phyloP scores from a whole-genome alignment of 2,329 filamentous ascomycete genomes.

The Plectosphaerella sp. region DNA sequence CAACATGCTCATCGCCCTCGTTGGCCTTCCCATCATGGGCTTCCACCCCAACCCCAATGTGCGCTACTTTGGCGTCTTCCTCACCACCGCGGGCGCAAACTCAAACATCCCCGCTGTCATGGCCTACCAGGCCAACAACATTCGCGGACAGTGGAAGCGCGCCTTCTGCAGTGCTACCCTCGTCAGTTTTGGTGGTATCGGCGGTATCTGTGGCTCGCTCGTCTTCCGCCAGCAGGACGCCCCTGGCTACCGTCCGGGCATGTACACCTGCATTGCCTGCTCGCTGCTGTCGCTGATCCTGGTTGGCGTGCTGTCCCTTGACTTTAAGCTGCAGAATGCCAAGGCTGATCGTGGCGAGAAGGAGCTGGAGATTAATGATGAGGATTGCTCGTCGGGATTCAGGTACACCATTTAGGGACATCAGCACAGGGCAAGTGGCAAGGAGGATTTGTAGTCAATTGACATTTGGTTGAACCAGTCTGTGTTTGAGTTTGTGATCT shows the following conservation, averaged over 20 bases:
- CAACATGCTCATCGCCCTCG: constrained; percentile 62
- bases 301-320: constrained; percentile 33
- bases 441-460: background rate
- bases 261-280: constrained; percentile 51
- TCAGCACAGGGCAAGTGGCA: background rate
- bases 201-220: constrained; percentile 70
- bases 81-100: constrained; percentile 72
- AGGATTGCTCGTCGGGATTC: background rate
- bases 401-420: background rate
- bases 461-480: no score
- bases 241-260: constrained; percentile 48
- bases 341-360: constrained; percentile 50
- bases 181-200: constrained; percentile 72
- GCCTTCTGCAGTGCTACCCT: constrained; percentile 73
- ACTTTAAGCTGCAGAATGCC: constrained; percentile 39
- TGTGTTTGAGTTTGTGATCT: no score
- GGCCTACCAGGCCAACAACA: constrained; percentile 83
- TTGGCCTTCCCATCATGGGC: constrained; percentile 70
- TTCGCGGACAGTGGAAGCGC: constrained; percentile 84
- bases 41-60: constrained; percentile 52
- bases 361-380: constrained; percentile 42
- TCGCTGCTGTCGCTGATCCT: constrained; percentile 40
- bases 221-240: constrained; percentile 62
- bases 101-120: constrained; percentile 71
- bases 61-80: constrained; percentile 71